A percentile compares a stretch with the other conserved stretches of the same genome.
Evolutionary conservation across 2,329 filamentous ascomycete species (phyloP).

Genomic region (Mollisiaceae sp.): DNA sequence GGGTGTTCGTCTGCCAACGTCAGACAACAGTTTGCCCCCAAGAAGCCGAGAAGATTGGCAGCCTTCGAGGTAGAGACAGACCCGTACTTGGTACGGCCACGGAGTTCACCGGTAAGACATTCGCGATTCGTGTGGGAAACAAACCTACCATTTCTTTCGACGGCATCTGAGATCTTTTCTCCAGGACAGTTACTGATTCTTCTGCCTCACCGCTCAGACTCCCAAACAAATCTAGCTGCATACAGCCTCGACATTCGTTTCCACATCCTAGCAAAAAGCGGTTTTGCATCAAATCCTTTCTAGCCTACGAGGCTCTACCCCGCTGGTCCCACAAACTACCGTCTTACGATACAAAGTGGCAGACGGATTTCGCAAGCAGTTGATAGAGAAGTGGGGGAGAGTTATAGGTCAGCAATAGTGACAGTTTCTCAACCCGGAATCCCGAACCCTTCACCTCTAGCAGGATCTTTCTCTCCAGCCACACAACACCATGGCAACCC

Average conservation of each 20-base stretch:
- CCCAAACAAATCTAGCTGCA: slow-evolving; percentile 5
- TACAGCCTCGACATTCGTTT: slow-evolving; percentile 16
- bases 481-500: slow-evolving; percentile 31
- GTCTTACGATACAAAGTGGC: background rate
- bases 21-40: background rate
- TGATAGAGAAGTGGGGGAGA: slow-evolving; percentile 2
- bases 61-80: background rate
- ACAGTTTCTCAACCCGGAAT: background rate
- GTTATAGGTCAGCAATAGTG: background rate
- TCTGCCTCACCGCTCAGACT: background rate
- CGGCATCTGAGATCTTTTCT: slow-evolving; percentile 9
- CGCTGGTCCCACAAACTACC: slow-evolving; percentile 16
- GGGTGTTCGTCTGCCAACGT: background rate
- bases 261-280: background rate
- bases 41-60: slow-evolving; percentile 10
- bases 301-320: slow-evolving; percentile 7
- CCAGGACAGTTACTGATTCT: slow-evolving; percentile 16
- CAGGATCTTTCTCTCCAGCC: background rate
- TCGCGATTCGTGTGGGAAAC: background rate
- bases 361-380: background rate
- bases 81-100: slow-evolving; percentile 7
- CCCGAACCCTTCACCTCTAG: background rate
- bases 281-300: slow-evolving; percentile 6
- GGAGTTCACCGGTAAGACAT: slow-evolving; percentile 26
- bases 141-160: slow-evolving; percentile 13